A percentile compares a stretch with the other conserved stretches of the same genome.
phyloP scores from a whole-genome alignment of 805 yeast species.

The Barnettozyma populi region DNA sequence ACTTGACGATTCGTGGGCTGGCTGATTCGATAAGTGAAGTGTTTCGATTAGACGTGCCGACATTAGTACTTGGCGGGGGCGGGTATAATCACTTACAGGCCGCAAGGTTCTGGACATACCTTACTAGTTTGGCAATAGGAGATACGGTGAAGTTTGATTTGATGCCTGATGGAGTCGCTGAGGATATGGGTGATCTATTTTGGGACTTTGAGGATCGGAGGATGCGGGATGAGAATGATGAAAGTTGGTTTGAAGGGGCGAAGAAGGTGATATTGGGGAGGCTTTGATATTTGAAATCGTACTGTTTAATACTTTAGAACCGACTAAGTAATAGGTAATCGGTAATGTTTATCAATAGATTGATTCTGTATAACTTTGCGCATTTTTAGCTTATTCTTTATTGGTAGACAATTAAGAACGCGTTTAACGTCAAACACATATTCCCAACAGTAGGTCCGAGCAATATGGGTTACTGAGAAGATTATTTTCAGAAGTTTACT shows the following conservation, averaged over 20 bases:
- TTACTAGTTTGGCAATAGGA: constrained; percentile 26
- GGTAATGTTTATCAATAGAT: no score
- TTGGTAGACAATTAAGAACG: no score
- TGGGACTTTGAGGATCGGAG: constrained; percentile 38
- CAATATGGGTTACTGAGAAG: no score
- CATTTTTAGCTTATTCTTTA: no score
- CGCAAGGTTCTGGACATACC: constrained; percentile 50
- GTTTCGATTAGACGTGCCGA: constrained; percentile 29
- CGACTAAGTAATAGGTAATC: no score
- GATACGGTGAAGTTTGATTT: constrained; percentile 33
- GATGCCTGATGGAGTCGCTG: constrained; percentile 50
- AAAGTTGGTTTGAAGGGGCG: constrained; percentile 25
- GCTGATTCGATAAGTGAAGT: constrained; percentile 31
- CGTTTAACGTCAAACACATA: no score
- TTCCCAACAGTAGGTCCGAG: no score
- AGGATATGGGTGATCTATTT: constrained; percentile 40
- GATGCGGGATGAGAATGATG: constrained; percentile 28
- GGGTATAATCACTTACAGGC: constrained; percentile 62
- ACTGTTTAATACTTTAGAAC: no score
- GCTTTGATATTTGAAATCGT: not conserved
- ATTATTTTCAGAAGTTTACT: no score
- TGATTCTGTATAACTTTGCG: no score
- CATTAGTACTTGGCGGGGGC: constrained; percentile 66
- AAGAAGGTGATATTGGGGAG: constrained; percentile 5
- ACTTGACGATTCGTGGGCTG: constrained; percentile 49